phyloP scores from a whole-genome alignment of 1,139 yeast species.

The Zhuliangozyma blackwelliae region DNA sequence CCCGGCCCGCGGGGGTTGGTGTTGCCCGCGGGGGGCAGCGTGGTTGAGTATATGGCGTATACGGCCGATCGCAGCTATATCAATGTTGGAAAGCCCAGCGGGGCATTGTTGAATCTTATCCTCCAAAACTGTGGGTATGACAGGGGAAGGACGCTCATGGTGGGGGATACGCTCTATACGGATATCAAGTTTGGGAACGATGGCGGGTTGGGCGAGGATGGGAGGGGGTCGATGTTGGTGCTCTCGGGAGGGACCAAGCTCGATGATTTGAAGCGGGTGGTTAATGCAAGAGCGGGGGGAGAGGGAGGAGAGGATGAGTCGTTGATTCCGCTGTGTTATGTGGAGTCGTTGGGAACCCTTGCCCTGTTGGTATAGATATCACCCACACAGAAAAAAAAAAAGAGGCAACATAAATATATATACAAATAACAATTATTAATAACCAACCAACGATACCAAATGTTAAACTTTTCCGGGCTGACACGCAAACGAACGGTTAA shows the following conservation, averaged over 20 bases:
- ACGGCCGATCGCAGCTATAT: slow-evolving; percentile 30
- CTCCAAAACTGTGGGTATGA: slow-evolving; percentile 24
- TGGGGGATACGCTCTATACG: slow-evolving; percentile 43
- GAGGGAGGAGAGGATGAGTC: slow-evolving; percentile 6
- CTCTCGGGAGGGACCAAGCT: slow-evolving; percentile 34
- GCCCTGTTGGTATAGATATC: slow-evolving; percentile 7
- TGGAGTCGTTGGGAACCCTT: slow-evolving; percentile 29
- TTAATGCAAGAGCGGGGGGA: slow-evolving; percentile 13
- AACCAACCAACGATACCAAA: slow-evolving; percentile 7
- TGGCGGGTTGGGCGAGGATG: slow-evolving; percentile 26
- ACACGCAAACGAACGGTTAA: slow-evolving; percentile 64
- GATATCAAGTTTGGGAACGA: slow-evolving; percentile 44
- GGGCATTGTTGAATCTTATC: slow-evolving; percentile 27
- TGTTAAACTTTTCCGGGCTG: slow-evolving; percentile 65
- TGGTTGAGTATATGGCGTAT: slow-evolving; percentile 36
- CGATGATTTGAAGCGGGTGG: slow-evolving; percentile 18
- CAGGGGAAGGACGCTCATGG: slow-evolving; percentile 29
- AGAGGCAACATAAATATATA: too few relatives aligned
- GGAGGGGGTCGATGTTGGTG: slow-evolving; percentile 31
- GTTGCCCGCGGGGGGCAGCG: slow-evolving; percentile 42
- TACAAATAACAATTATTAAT: too few relatives aligned
- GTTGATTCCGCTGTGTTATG: slow-evolving; percentile 26
- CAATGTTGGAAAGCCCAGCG: slow-evolving; percentile 39
- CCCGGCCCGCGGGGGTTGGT: slow-evolving; percentile 38
- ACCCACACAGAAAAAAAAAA: too few relatives aligned